Base-by-base conservation (phyloP, 768 basidiomycete genomes). In the Mycena floridula region DNA sequence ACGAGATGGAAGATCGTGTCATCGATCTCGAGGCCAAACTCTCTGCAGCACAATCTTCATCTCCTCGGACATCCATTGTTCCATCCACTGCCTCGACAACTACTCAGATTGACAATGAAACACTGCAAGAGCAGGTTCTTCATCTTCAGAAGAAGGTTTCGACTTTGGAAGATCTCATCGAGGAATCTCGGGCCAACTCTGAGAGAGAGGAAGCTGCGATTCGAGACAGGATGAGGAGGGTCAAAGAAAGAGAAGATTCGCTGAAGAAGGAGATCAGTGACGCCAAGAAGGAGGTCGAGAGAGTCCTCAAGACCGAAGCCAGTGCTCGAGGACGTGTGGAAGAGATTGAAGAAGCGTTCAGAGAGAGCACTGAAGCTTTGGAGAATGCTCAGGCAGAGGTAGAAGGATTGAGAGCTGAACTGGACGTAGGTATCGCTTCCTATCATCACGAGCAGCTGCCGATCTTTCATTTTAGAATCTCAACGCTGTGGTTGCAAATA, bases 51-150 rank as follows among this genome's bases (percentile, higher is more conserved):
- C 65, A 58, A 6, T 7, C 57, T 61, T 47, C 59, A 59, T 51
- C 52, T 12, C 47, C 59, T 11, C 54, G 49, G 40, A 60, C 64
- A 21, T n/a, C 60, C 16, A 43, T 59, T 6, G 52, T 60, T 24
- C 53, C 57, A 1, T 49, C 48, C 7, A 27, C 51, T 11, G 26
- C 45, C 59, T 72, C 26, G 47, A 59, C 27, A 22, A 94, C 93
- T 0, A 77, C 82, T 2, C 81, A 91, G 57, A 98, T 99, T 50
- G 94, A 99, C 62, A 97, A 97, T 55, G 93, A 98, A 60, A 84
- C 80, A 12, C 77, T 97, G 11, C 81, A 77, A 13, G 93, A 94
- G 23, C 94, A 99, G 60, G 74, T 91, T n/a, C 77, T 79, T 30
- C 89, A 98, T 62, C 69, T 95, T 25, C 85, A 90, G 57, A 79